Percentiles rank a stretch among this genome's conserved stretches.
phyloP scores from a whole-genome alignment of 176 grass and related monocot species.

The Alopecurus myosuroides region DNA sequence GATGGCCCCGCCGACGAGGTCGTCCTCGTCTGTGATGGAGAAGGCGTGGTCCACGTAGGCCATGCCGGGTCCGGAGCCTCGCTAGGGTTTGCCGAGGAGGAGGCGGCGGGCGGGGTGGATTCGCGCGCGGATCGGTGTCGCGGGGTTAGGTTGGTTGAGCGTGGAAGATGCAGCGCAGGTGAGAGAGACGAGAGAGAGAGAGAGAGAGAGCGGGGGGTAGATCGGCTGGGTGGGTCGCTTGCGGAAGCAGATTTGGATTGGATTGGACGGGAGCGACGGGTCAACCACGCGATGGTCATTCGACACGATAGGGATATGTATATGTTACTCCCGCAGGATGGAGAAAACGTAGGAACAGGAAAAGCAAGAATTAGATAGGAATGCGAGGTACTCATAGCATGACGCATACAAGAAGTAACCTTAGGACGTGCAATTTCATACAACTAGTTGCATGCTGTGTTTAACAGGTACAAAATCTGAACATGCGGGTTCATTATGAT shows the following conservation, averaged over 20 bases:
- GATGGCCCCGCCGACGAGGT: constrained; percentile 58
- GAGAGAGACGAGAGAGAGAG: neutral
- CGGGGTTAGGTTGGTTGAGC: neutral
- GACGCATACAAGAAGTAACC: no score
- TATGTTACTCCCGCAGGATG: no score
- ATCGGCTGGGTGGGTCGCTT: neutral
- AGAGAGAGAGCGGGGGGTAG: neutral
- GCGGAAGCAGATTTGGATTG: neutral
- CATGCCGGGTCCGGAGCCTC: constrained; percentile 22
- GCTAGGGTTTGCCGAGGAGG: neutral
- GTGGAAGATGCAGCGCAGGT: neutral
- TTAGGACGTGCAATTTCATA: no score
- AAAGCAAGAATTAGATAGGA: no score
- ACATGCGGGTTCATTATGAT: no score
- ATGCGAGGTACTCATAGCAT: no score
- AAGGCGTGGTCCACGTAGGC: constrained; percentile 99
- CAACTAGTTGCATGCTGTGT: no score
- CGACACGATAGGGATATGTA: neutral
- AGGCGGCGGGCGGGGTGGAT: neutral
- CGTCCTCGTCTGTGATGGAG: constrained; percentile 93
- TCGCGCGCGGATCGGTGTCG: neutral
- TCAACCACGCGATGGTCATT: neutral
- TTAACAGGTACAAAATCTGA: no score
- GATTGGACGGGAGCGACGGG: neutral
- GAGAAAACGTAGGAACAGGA: no score